These are phyloP conservation scores for Sporobolomyces pararoseus DNA, from an alignment of 768 basidiomycete genomes.

Conservation along the genomic window DNA sequence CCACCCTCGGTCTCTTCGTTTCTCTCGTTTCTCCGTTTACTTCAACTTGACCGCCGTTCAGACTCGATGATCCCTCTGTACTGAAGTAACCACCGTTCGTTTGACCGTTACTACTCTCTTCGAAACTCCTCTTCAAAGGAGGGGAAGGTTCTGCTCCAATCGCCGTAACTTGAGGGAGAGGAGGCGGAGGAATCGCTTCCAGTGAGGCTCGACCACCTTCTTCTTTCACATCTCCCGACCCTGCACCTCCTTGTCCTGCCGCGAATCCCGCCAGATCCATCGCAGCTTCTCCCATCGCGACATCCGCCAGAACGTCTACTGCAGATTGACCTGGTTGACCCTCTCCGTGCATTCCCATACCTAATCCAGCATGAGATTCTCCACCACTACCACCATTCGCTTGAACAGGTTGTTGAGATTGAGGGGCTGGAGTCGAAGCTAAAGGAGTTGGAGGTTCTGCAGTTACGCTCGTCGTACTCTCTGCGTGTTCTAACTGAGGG, in stretches of 20 bases:
- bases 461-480: conserved; percentile 19
- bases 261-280: conserved; percentile 35
- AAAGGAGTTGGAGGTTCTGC: conserved; percentile 34
- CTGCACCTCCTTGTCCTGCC: conserved; percentile 16
- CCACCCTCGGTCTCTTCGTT: conserved; percentile 36
- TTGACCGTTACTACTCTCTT: conserved; percentile 3
- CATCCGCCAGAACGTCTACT: conserved; percentile 34
- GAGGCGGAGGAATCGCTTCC: neutral
- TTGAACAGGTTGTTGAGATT: neutral
- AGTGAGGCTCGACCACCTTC: neutral
- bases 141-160: conserved; percentile 15
- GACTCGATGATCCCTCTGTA: neutral
- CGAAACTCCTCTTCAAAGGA: conserved; percentile 24
- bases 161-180: neutral
- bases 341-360: conserved; percentile 12
- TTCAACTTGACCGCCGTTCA: neutral
- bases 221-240: conserved; percentile 27
- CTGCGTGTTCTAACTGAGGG: conserved; percentile 8
- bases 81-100: neutral
- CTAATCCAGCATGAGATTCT: conserved; percentile 16
- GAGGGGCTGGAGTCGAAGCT: neutral
- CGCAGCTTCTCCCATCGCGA: conserved; percentile 39
- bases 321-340: conserved; percentile 8
- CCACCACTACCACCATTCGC: neutral
- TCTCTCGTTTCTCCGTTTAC: conserved; percentile 21